phyloP scores from a whole-genome alignment of 768 basidiomycete genomes.

The Lentinus tigrinus region DNA sequence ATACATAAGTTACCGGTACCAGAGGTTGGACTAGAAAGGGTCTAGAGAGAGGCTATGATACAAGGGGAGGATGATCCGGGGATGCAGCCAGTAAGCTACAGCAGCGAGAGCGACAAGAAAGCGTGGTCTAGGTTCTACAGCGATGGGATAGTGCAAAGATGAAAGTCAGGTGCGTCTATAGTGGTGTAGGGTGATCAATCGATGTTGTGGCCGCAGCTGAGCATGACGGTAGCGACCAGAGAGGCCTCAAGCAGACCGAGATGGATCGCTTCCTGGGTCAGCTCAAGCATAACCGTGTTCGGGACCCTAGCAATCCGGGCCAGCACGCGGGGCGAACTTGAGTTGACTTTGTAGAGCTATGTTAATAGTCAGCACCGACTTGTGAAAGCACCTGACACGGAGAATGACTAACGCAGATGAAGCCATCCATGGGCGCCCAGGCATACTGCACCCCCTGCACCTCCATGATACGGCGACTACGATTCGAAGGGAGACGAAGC shows the following conservation, averaged over 20 bases:
- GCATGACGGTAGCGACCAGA: slow-evolving; percentile 51
- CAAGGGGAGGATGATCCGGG: no score
- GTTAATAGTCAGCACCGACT: not conserved
- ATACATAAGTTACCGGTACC: no score
- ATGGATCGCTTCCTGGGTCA: slow-evolving; percentile 55
- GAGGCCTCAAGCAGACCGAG: slow-evolving; percentile 53
- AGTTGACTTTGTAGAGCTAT: slow-evolving; percentile 47
- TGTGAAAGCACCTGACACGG: not conserved
- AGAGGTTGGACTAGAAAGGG: no score
- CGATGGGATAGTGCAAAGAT: no score
- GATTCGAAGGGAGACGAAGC: not conserved
- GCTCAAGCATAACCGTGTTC: slow-evolving; percentile 48
- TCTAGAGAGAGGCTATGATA: no score
- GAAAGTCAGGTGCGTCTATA: no score
- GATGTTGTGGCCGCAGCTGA: slow-evolving; percentile 64
- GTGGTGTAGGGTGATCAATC: slow-evolving; percentile 35
- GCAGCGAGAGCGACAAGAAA: no score
- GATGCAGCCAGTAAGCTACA: no score
- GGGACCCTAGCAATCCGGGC: slow-evolving; percentile 50
- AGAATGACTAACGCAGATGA: slow-evolving; percentile 46
- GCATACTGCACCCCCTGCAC: slow-evolving; percentile 48
- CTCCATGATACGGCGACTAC: slow-evolving; percentile 45
- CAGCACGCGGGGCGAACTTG: slow-evolving; percentile 33
- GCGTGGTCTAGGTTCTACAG: no score
- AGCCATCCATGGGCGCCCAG: slow-evolving; percentile 55